These are phyloP conservation scores for Glycine soja DNA, from an alignment of 306 rosid species.

Conservation along the genomic window DNA sequence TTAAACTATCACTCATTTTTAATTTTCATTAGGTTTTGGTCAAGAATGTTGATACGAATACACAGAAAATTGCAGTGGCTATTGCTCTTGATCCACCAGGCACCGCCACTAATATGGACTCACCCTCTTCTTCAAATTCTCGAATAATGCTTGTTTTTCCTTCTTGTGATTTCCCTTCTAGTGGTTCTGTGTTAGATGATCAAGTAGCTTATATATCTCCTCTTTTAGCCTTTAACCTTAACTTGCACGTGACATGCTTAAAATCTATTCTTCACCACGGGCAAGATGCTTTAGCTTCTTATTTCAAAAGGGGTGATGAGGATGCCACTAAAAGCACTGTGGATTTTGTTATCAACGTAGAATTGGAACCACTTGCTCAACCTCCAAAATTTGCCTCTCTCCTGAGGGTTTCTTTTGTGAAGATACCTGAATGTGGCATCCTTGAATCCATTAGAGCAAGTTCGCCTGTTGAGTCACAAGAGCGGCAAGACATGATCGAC, in stretches of 20 bases:
- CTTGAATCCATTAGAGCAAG: slow-evolving; percentile 74
- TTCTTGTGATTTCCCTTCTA: slow-evolving; percentile 60
- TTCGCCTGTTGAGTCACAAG: slow-evolving; percentile 70
- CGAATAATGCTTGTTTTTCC: slow-evolving; percentile 74
- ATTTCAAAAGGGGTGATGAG: slow-evolving; percentile 56
- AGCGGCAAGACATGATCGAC: slow-evolving; percentile 85
- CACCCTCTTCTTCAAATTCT: slow-evolving; percentile 32
- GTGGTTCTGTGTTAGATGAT: slow-evolving; percentile 41
- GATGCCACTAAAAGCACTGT: slow-evolving; percentile 40
- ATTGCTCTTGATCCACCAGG: slow-evolving; percentile 80
- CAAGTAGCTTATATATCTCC: slow-evolving; percentile 83
- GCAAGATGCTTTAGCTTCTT: slow-evolving; percentile 63
- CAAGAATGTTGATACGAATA: slow-evolving; percentile 68
- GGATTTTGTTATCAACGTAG: slow-evolving; percentile 55
- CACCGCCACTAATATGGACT: slow-evolving; percentile 30
- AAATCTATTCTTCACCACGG: slow-evolving; percentile 70
- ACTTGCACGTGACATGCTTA: slow-evolving; percentile 78
- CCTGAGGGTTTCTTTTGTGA: slow-evolving; percentile 83
- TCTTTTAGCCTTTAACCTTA: slow-evolving; percentile 78
- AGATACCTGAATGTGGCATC: slow-evolving; percentile 77
- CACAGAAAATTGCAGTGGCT: slow-evolving; percentile 71
- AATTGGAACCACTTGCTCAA: slow-evolving; percentile 58
- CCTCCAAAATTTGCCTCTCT: slow-evolving; percentile 81
- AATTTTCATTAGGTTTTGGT: slow-evolving; percentile 65
- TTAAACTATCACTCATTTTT: background rate